These are phyloP conservation scores for Physcomitrellopsis africana DNA, from an alignment of 225 moss, liverwort and hornwort genomes.

Conservation along the genomic window DNA sequence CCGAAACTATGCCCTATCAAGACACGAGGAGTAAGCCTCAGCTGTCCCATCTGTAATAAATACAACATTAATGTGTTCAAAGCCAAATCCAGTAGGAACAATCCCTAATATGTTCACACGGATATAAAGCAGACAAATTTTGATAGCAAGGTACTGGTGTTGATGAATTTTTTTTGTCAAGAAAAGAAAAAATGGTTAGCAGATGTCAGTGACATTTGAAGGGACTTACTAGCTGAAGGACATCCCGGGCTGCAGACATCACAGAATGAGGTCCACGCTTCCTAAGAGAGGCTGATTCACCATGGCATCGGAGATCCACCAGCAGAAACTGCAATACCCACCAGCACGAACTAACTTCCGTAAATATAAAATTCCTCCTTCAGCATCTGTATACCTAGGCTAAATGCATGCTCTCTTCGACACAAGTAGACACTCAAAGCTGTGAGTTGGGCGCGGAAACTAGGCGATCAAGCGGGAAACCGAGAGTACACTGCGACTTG, in stretches of 20 bases:
- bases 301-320: slow-evolving; percentile 95
- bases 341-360: neutral
- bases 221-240: slow-evolving; percentile 76
- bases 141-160: neutral
- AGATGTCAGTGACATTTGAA: slow-evolving; percentile 13
- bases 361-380: neutral
- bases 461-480: neutral
- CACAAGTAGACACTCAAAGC: neutral
- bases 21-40: slow-evolving; percentile 86
- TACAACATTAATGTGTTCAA: slow-evolving; percentile 14
- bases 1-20: slow-evolving; percentile 98
- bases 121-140: slow-evolving; percentile 1
- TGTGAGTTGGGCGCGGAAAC: neutral
- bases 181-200: neutral
- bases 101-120: slow-evolving; percentile 3
- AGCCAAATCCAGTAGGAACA: neutral
- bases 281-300: slow-evolving; percentile 70
- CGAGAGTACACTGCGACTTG: slow-evolving; percentile 5
- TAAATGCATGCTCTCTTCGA: neutral
- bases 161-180: too few species aligned
- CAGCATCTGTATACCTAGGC: neutral
- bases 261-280: slow-evolving; percentile 88
- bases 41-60: slow-evolving; percentile 71
- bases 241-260: slow-evolving; percentile 81
- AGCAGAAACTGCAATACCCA: slow-evolving; percentile 74